Conservation (phyloP, 2,329 filamentous ascomycete species). For the Alternaria panax region DNA sequence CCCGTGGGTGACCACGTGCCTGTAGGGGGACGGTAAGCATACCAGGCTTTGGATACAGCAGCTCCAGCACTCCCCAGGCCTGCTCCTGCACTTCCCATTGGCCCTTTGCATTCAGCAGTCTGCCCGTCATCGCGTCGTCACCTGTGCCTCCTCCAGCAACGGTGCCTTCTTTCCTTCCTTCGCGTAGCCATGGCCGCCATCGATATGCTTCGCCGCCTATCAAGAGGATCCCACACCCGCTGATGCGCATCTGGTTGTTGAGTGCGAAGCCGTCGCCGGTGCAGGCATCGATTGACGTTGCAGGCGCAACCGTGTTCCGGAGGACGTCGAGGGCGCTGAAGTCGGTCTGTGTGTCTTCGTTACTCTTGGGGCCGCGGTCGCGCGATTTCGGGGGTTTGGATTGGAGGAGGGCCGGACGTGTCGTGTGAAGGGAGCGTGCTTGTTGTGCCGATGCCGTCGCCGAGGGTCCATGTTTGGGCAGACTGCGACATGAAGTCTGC, state of each 20-base stretch:
- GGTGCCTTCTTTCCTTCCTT: constrained; percentile 40
- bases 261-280: constrained; percentile 84
- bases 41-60: constrained; percentile 92
- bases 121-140: constrained; percentile 48
- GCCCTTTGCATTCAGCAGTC: constrained; percentile 75
- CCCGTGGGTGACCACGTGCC: neutral
- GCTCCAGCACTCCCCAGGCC: constrained; percentile 76
- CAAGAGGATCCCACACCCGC: constrained; percentile 75
- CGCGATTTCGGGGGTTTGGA: constrained; percentile 54
- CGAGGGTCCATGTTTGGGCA: constrained; percentile 4
- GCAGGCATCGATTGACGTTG: constrained; percentile 84
- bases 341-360: constrained; percentile 72
- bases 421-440: constrained; percentile 32
- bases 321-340: constrained; percentile 82
- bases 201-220: constrained; percentile 86
- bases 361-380: constrained; percentile 67
- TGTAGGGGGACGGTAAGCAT: constrained; percentile 42
- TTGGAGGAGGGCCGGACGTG: constrained; percentile 19
- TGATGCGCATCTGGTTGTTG: constrained; percentile 78
- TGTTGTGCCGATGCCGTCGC: neutral
- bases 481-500: neutral
- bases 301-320: constrained; percentile 74
- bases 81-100: constrained; percentile 78
- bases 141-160: constrained; percentile 32
- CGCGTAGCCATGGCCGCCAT: constrained; percentile 81